Percentiles rank a stretch among this genome's conserved stretches.
phyloP scores from a whole-genome alignment of 2,329 filamentous ascomycete genomes.

The Lasiodiplodia citricola region DNA sequence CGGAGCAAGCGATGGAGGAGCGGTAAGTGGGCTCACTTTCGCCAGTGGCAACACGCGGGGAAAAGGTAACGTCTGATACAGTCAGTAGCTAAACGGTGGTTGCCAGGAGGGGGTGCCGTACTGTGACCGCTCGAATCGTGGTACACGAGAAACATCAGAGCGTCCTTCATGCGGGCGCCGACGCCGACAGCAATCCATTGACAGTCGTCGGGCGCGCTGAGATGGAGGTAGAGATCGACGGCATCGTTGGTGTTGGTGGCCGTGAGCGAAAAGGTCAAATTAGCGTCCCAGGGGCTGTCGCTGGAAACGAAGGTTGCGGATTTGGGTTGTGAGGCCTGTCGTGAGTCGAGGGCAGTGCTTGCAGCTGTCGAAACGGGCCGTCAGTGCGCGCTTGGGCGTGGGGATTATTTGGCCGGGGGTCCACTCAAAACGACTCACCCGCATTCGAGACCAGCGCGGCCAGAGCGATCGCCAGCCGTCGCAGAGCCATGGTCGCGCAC shows the following conservation, averaged over 20 bases:
- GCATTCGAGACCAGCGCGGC: constrained; percentile 16
- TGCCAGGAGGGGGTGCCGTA: constrained; percentile 9
- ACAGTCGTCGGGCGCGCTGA: constrained; percentile 53
- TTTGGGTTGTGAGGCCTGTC: neutral
- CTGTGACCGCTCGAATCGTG: constrained; percentile 51
- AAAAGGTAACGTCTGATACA: constrained; percentile 57
- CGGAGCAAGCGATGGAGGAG: constrained; percentile 43
- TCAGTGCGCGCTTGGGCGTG: constrained; percentile 17
- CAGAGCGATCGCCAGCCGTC: constrained; percentile 16
- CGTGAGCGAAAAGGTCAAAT: constrained; percentile 34
- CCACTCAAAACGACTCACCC: constrained; percentile 16
- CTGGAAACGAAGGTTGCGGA: constrained; percentile 26
- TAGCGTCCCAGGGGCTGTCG: constrained; percentile 25
- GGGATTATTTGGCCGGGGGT: constrained; percentile 12
- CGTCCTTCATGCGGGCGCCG: constrained; percentile 58
- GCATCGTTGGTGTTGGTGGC: constrained; percentile 38
- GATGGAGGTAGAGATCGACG: constrained; percentile 58
- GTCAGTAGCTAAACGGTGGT: neutral
- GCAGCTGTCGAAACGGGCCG: constrained; percentile 2
- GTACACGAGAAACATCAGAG: constrained; percentile 64
- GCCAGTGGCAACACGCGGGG: constrained; percentile 57
- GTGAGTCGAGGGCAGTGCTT: neutral
- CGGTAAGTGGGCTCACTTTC: constrained; percentile 60
- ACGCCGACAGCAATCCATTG: constrained; percentile 64
- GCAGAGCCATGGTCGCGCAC: neutral